These are phyloP conservation scores for Dichotomopilus funicola DNA, from an alignment of 2,329 filamentous ascomycete genomes.

Conservation along the genomic window DNA sequence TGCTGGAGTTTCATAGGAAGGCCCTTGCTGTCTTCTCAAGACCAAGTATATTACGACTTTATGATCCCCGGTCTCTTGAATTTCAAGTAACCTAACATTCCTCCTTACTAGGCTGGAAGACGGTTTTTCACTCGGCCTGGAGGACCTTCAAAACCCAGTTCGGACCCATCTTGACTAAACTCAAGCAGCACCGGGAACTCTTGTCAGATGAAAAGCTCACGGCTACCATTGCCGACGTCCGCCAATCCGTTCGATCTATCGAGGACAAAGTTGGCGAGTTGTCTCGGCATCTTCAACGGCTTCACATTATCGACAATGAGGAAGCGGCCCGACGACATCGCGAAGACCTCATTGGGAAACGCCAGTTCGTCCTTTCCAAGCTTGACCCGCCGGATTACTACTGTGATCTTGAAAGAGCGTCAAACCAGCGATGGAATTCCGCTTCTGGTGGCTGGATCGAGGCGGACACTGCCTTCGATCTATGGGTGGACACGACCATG, in stretches of 20 bases:
- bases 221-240: neutral
- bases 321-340: neutral
- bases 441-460: neutral
- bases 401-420: neutral
- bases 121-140: neutral
- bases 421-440: neutral
- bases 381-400: neutral
- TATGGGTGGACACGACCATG: neutral
- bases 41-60: neutral
- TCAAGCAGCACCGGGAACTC: neutral
- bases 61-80: neutral
- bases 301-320: neutral
- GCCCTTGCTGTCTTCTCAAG: neutral
- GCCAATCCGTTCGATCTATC: neutral
- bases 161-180: neutral
- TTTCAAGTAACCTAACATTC: too few species aligned
- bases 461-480: neutral
- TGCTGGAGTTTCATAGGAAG: neutral
- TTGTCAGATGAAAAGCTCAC: neutral
- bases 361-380: neutral
- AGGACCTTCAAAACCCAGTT: neutral
- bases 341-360: neutral
- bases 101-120: neutral
- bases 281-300: neutral
- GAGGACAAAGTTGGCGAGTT: neutral